Conservation (phyloP, 202 grass and related monocot species). For the Elaeis oleifera region DNA sequence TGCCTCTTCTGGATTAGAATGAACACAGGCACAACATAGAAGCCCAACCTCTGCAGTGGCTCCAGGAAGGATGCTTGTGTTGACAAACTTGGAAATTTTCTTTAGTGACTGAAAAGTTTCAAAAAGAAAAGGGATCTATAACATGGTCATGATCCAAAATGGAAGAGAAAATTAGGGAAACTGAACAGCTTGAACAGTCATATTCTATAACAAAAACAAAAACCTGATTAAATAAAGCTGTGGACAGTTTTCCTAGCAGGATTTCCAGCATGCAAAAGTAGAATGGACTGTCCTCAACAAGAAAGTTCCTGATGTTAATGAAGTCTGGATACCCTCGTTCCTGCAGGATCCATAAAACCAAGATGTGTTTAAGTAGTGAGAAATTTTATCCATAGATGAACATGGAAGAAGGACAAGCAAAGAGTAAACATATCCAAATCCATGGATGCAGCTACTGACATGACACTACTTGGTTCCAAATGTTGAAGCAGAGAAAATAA, state of each 20-base stretch:
- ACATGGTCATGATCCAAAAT: not conserved
- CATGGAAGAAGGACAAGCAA: not conserved
- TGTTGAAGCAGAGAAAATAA: slow-evolving; percentile 88
- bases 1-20: slow-evolving; percentile 69
- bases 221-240: slow-evolving; percentile 81
- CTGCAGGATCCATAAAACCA: slow-evolving; percentile 48
- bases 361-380: no score
- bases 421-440: not conserved
- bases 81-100: slow-evolving; percentile 95
- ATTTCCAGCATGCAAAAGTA: slow-evolving; percentile 97
- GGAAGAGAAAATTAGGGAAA: slow-evolving; percentile 13
- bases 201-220: slow-evolving; percentile 23
- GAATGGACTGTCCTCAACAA: slow-evolving; percentile 71
- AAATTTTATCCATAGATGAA: not conserved
- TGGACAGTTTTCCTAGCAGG: slow-evolving; percentile 79
- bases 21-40: slow-evolving; percentile 86
- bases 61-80: slow-evolving; percentile 82
- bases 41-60: slow-evolving; percentile 90
- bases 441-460: slow-evolving; percentile 42
- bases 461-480: slow-evolving; percentile 79
- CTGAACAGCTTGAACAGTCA: slow-evolving; percentile 2
- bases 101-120: slow-evolving; percentile 50
- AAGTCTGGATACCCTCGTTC: slow-evolving; percentile 63
- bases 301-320: slow-evolving; percentile 68
- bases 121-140: not conserved